Percentiles rank a stretch among this genome's conserved stretches.
phyloP scores from a whole-genome alignment of 2,329 filamentous ascomycete genomes.

The Aspergillus caelatus region DNA sequence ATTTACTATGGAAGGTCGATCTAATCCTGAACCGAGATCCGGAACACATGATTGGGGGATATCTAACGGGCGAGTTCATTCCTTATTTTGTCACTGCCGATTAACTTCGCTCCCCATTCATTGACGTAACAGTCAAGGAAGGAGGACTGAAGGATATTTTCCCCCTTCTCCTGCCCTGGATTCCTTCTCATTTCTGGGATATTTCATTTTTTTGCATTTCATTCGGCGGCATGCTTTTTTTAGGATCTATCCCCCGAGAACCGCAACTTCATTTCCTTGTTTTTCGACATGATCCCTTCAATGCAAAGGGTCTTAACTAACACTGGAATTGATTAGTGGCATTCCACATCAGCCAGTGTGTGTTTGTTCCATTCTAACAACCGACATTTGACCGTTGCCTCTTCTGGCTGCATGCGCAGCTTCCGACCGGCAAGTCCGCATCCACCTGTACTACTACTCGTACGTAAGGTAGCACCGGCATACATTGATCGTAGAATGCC shows the following conservation, averaged over 20 bases:
- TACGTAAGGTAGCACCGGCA: conserved; percentile 8
- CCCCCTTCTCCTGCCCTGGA: neutral
- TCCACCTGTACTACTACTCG: conserved; percentile 6
- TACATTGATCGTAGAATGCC: neutral
- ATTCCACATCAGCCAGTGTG: conserved; percentile 4
- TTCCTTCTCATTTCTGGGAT: neutral
- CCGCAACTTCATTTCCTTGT: neutral
- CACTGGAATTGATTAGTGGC: neutral
- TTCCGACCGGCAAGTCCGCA: conserved; percentile 14
- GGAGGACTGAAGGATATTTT: neutral
- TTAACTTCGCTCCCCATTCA: neutral
- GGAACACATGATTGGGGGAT: conserved; percentile 18
- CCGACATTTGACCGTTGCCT: conserved; percentile 19
- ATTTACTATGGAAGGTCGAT: conserved; percentile 7
- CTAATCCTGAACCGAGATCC: conserved; percentile 18
- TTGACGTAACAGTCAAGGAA: conserved; percentile 5
- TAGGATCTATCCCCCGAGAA: neutral
- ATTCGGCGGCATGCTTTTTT: neutral
- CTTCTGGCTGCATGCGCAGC: conserved; percentile 26
- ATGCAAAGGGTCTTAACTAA: neutral
- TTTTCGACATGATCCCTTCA: neutral
- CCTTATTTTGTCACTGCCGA: conserved; percentile 4
- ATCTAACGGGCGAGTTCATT: conserved; percentile 7
- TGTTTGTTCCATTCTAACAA: neutral
- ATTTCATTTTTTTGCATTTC: neutral